Base-by-base conservation (phyloP, 345 rosid genomes). In the Clarkia xantiana region DNA sequence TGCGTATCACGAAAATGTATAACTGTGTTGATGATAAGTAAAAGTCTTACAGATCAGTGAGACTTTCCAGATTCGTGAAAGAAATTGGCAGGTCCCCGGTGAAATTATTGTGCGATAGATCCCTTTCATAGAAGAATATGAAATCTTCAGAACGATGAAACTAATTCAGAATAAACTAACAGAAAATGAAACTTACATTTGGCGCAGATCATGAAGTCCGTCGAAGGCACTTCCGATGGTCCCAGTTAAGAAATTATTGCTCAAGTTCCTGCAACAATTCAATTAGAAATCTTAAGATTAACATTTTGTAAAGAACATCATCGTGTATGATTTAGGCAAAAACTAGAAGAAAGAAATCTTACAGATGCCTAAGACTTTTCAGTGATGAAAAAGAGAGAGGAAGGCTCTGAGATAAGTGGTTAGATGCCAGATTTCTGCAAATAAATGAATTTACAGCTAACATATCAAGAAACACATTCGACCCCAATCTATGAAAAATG, bases 41-140 rank as follows among this genome's bases (percentile, higher is more conserved):
- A n/a, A n/a, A n/a, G 12, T 14, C 93, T 76, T 76, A 91, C 96
- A 91, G 55, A 73, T 65, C 65, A 22, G 74, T 68, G 55, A 91
- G 82, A 67, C 73, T 91, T 64, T 53, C 66, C 63, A 86, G 70
- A 51, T 78, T 69, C 54, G 68, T 80, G 66, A 91, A 81, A 42
- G 96, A 86, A 74, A 73, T 80, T 6, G 96, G 96, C 25, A 91
- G 70, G 67, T 91, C 98, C 63, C 98, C 96, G 11, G 67, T 64
- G 62, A 91, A 80, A 58, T 77, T 61, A 57, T 91, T 86, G 78
- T 67, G 64, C 9, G 98, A 86, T 20, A 91, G 71, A 73, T 91
- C 98, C 86, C 98, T 86, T 70, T 29, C 8, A 29, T 29, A 29
- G 8, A 29, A 29, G 36, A 5, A 29, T 3, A 29, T 29, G 36